Evolutionary conservation across 176 grass and related monocot genomes (phyloP).

Genomic region (Poa annua): DNA sequence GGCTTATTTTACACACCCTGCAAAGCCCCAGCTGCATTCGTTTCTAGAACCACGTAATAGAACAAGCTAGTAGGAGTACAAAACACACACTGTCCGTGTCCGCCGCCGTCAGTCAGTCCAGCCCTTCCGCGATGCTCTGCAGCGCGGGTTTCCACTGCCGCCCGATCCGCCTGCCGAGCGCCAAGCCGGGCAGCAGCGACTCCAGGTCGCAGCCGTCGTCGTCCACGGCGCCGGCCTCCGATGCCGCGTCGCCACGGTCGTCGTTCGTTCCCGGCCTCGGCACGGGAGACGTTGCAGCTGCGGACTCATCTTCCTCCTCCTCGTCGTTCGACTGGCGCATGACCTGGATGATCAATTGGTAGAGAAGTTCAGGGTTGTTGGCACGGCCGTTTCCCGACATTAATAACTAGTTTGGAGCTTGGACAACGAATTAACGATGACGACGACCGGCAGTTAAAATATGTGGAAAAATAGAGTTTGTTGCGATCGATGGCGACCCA

Average conservation of each 20-base stretch:
- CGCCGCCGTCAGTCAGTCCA: constrained; percentile 1
- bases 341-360: constrained; percentile 33
- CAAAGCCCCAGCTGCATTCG: not conserved
- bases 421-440: constrained; percentile 13
- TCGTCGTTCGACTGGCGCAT: constrained; percentile 24
- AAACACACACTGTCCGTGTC: not conserved
- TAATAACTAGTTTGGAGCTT: not conserved
- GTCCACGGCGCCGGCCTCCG: not conserved
- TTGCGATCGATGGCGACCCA: constrained; percentile 3
- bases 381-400: not conserved
- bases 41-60: not conserved
- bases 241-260: constrained; percentile 1
- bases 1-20: constrained; percentile 49
- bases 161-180: constrained; percentile 32
- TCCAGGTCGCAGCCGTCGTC: constrained; percentile 44
- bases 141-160: constrained; percentile 78
- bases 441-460: not conserved
- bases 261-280: not conserved
- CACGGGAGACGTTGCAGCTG: not conserved
- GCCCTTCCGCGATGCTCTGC: constrained; percentile 80
- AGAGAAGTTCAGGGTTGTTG: constrained; percentile 28
- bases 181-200: constrained; percentile 33
- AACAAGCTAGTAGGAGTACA: not conserved
- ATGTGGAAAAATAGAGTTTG: not conserved
- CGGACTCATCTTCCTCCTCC: not conserved